Evolutionary conservation across 2,329 filamentous ascomycete species (phyloP).

Genomic region (Penicillium sp.): DNA sequence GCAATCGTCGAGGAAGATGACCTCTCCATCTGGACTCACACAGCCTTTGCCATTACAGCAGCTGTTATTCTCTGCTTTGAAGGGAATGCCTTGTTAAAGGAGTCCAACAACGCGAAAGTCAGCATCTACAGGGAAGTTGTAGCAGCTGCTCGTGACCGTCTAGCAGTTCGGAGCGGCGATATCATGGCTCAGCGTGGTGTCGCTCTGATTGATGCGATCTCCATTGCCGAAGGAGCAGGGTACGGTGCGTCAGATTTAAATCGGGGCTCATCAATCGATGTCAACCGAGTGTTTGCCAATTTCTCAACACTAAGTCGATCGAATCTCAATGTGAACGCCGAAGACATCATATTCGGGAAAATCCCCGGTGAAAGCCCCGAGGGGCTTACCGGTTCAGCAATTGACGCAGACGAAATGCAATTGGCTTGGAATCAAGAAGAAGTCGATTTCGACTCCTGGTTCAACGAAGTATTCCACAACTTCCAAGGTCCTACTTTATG

Average conservation of each 20-base stretch:
- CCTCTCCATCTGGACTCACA: slow-evolving; percentile 28
- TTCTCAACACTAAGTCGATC: slow-evolving; percentile 23
- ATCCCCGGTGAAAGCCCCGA: slow-evolving; percentile 11
- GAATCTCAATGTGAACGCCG: slow-evolving; percentile 9
- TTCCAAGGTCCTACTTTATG: slow-evolving; percentile 4
- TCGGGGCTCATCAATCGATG: slow-evolving; percentile 14
- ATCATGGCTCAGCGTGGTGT: slow-evolving; percentile 26
- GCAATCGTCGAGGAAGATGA: slow-evolving; percentile 24
- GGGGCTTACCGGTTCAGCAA: slow-evolving; percentile 5
- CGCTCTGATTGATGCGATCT: slow-evolving; percentile 26
- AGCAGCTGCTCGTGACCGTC: slow-evolving; percentile 20
- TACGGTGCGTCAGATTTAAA: slow-evolving; percentile 2
- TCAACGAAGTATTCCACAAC: slow-evolving; percentile 24
- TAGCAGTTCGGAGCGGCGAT: slow-evolving; percentile 20
- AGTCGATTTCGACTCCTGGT: slow-evolving; percentile 27
- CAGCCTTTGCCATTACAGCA: slow-evolving; percentile 28
- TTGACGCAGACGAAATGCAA: slow-evolving; percentile 19
- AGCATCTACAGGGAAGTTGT: slow-evolving; percentile 23
- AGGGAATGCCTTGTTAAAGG: slow-evolving; percentile 18
- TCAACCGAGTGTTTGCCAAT: slow-evolving; percentile 21
- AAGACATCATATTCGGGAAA: slow-evolving; percentile 15
- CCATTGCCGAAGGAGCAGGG: slow-evolving; percentile 17
- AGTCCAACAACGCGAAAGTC: slow-evolving; percentile 11
- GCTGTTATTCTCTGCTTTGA: slow-evolving; percentile 28
- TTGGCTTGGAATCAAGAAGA: slow-evolving; percentile 21